Evolutionary conservation across 768 basidiomycete genomes (phyloP).

Genomic region (Tulasnella sp.): DNA sequence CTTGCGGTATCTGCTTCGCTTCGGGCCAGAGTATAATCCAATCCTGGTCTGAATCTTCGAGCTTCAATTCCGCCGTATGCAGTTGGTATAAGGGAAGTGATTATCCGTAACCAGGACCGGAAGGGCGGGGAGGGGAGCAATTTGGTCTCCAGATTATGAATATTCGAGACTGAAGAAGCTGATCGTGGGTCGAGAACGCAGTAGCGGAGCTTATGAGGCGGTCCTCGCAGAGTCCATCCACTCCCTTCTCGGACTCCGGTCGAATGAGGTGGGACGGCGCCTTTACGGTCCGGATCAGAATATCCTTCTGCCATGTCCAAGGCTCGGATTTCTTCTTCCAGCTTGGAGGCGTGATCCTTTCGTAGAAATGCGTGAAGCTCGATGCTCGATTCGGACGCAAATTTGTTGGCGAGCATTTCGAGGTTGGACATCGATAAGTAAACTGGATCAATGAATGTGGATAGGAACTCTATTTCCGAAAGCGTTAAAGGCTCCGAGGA

Average conservation of each 20-base stretch:
- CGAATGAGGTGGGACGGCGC: conserved; percentile 53
- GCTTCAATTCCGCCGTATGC: conserved; percentile 59
- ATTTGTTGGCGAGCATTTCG: conserved; percentile 64
- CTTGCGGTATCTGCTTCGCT: conserved; percentile 71
- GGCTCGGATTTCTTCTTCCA: conserved; percentile 54
- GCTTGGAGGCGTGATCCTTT: conserved; percentile 49
- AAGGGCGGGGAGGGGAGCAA: conserved; percentile 74
- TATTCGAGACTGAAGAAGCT: not conserved
- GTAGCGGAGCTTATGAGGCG: conserved; percentile 93
- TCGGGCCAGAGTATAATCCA: conserved; percentile 92
- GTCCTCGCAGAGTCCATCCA: conserved; percentile 67
- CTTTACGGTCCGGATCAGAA: conserved; percentile 36
- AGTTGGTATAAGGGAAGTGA: conserved; percentile 62
- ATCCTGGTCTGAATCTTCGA: conserved; percentile 77
- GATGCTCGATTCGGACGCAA: conserved; percentile 76
- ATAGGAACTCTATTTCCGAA: conserved; percentile 58
- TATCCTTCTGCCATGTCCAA: conserved; percentile 56
- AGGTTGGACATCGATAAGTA: conserved; percentile 80
- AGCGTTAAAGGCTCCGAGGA: conserved; percentile 39
- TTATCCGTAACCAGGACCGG: conserved; percentile 74
- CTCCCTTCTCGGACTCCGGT: conserved; percentile 38
- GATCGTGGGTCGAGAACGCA: conserved; percentile 40
- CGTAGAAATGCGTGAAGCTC: conserved; percentile 81
- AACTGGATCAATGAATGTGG: conserved; percentile 75
- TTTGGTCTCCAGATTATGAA: conserved; percentile 31